Evolutionary conservation across 2,329 filamentous ascomycete genomes (phyloP).

Genomic region (Teratosphaeria zuluensis): DNA sequence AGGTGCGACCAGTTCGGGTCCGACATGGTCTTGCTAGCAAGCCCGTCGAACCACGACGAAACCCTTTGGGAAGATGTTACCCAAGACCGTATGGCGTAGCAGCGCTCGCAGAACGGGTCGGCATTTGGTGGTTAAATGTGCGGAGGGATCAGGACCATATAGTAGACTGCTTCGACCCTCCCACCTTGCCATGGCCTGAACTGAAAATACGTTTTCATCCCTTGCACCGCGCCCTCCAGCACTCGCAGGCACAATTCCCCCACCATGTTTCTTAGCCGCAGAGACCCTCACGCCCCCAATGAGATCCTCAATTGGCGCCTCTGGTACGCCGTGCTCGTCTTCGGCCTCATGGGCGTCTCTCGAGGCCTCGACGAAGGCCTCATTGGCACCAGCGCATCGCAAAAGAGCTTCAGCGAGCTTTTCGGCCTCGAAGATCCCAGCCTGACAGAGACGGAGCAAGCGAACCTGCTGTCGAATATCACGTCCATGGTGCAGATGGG

Average conservation of each 20-base stretch:
- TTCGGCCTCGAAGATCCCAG: slow-evolving; percentile 50
- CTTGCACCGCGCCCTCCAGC: not conserved
- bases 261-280: slow-evolving; percentile 22
- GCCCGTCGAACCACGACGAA: not conserved
- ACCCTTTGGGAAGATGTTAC: not conserved
- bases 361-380: slow-evolving; percentile 73
- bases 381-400: slow-evolving; percentile 49
- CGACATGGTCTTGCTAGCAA: not conserved
- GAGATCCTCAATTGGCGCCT: slow-evolving; percentile 69
- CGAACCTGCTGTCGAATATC: slow-evolving; percentile 54
- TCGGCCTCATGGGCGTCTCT: slow-evolving; percentile 58
- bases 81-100: not conserved
- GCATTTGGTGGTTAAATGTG: not conserved
- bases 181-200: not conserved
- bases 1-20: not conserved
- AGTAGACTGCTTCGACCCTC: not conserved
- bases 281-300: slow-evolving; percentile 53
- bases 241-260: not conserved
- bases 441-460: slow-evolving; percentile 47
- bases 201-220: not conserved
- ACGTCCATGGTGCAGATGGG: slow-evolving; percentile 76
- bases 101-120: not conserved
- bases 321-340: slow-evolving; percentile 60
- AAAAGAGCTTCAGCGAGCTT: slow-evolving; percentile 51
- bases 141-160: not conserved